A percentile compares a stretch with the other conserved stretches of the same genome.
Evolutionary conservation across 257 asterid species (phyloP).

Genomic region (Phtheirospermum japonicum): DNA sequence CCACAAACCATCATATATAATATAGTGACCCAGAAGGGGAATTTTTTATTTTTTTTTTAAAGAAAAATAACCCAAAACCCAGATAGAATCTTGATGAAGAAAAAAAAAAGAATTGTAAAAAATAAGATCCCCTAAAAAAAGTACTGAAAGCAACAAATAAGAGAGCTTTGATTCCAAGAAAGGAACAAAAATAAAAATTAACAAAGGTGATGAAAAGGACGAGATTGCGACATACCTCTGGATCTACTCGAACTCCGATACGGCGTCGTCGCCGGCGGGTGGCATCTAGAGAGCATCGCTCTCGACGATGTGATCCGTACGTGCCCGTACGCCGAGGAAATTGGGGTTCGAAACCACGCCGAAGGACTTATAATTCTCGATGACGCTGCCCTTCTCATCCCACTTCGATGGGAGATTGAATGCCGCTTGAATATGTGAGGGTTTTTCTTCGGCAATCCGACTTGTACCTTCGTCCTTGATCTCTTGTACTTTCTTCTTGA

Average conservation of each 20-base stretch:
- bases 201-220: background rate
- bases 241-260: slow-evolving; percentile 49
- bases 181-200: background rate
- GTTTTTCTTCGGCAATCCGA: slow-evolving; percentile 73
- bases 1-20: slow-evolving; percentile 14
- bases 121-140: background rate
- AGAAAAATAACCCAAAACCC: slow-evolving; percentile 23
- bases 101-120: slow-evolving; percentile 7
- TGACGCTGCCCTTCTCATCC: slow-evolving; percentile 84
- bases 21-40: slow-evolving; percentile 1
- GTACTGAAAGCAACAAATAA: slow-evolving; percentile 28
- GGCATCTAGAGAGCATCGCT: slow-evolving; percentile 73
- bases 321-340: slow-evolving; percentile 79
- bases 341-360: slow-evolving; percentile 95
- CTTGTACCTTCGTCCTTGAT: slow-evolving; percentile 69
- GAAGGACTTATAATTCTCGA: slow-evolving; percentile 83
- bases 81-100: slow-evolving; percentile 21
- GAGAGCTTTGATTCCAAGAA: slow-evolving; percentile 25
- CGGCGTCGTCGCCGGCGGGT: slow-evolving; percentile 32
- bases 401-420: slow-evolving; percentile 79
- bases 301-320: slow-evolving; percentile 70
- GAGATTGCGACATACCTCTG: slow-evolving; percentile 25
- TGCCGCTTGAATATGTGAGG: slow-evolving; percentile 79
- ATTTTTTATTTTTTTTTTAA: background rate
- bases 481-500: slow-evolving; percentile 85